Evolutionary conservation across 208 protist species (phyloP).

Genomic region (Trypanosoma lewisi): DNA sequence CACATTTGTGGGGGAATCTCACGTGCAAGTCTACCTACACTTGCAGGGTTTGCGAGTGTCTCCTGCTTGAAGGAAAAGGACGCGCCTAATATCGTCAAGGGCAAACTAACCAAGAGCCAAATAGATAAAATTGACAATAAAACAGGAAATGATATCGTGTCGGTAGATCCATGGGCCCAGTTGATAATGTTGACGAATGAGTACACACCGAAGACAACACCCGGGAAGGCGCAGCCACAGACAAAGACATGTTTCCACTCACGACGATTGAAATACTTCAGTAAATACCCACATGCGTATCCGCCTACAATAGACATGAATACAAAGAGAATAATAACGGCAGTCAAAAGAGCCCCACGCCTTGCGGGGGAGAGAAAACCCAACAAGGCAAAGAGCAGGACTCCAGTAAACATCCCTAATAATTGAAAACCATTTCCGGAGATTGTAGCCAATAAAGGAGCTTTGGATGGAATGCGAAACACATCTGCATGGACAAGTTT

Average conservation of each 20-base stretch:
- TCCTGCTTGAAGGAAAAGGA: conserved; percentile 93
- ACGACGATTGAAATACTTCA: conserved; percentile 88
- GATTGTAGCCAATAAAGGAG: conserved; percentile 84
- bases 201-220: conserved; percentile 59
- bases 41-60: conserved; percentile 78
- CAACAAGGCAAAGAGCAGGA: conserved; percentile 91
- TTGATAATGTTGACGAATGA: conserved; percentile 69
- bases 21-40: conserved; percentile 94
- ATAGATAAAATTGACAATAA: conserved; percentile 62
- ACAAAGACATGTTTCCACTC: conserved; percentile 92
- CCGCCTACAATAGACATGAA: conserved; percentile 88
- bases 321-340: conserved; percentile 73
- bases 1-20: conserved; percentile 92
- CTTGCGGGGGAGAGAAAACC: conserved; percentile 96
- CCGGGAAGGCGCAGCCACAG: conserved; percentile 64
- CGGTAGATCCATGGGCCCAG: conserved; percentile 47
- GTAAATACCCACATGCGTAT: conserved; percentile 90
- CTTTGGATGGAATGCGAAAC: conserved; percentile 90
- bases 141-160: conserved; percentile 57
- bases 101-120: conserved; percentile 94
- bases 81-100: conserved; percentile 94
- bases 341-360: conserved; percentile 89
- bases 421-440: conserved; percentile 95
- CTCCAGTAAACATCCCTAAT: conserved; percentile 74
- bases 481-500: conserved; percentile 98